Percentiles rank a stretch among this genome's conserved stretches.
These are phyloP conservation scores for Sclerotinia spermophila DNA, from an alignment of 2,329 filamentous ascomycete species.

Conservation along the genomic window DNA sequence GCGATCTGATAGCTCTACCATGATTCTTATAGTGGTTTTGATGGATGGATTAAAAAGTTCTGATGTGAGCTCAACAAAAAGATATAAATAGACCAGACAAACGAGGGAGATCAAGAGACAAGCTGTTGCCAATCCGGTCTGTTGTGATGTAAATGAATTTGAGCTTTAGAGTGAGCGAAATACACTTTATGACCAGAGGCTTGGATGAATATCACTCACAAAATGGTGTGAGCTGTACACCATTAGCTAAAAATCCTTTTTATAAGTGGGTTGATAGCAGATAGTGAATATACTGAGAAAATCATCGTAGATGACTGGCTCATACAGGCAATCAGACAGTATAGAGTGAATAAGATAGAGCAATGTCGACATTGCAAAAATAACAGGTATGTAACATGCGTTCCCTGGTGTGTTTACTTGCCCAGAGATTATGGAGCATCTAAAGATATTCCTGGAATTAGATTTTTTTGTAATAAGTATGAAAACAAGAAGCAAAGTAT, in stretches of 20 bases:
- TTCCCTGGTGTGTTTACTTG: background rate
- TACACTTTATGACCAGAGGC: background rate
- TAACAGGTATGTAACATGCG: background rate
- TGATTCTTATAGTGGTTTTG: background rate
- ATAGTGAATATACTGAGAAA: background rate
- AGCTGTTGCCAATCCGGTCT: background rate
- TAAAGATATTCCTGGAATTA: background rate
- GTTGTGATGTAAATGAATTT: background rate
- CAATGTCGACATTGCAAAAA: background rate
- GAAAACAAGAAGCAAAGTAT: background rate
- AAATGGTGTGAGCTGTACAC: background rate
- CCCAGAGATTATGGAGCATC: too few relatives aligned
- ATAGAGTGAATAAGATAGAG: too few relatives aligned
- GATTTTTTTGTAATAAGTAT: background rate
- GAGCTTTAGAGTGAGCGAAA: background rate
- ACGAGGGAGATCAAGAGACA: background rate
- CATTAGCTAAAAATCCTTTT: background rate
- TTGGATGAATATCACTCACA: background rate
- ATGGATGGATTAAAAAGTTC: background rate
- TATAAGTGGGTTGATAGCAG: background rate
- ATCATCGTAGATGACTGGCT: too few relatives aligned
- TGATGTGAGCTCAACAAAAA: background rate
- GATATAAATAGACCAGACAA: background rate
- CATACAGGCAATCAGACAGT: background rate
- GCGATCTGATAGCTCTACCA: background rate